Conservation (phyloP, 768 basidiomycete species). For the Rhizopogon rudus region DNA sequence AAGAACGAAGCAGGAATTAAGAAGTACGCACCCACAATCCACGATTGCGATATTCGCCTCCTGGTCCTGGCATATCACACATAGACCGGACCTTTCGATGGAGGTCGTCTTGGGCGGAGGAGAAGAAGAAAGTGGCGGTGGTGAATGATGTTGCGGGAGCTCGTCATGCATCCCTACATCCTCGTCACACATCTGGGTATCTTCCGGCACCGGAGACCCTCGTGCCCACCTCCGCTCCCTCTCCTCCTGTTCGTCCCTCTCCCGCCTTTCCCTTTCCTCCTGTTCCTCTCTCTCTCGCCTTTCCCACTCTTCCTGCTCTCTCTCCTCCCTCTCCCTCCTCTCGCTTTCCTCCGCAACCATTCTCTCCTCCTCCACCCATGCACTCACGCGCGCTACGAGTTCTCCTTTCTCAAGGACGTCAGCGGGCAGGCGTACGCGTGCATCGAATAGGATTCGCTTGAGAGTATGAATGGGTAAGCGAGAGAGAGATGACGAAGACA, state of each 20-base stretch:
- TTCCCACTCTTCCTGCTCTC: slow-evolving; percentile 12
- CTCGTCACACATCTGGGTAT: not conserved
- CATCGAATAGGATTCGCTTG: slow-evolving; percentile 75
- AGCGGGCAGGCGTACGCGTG: slow-evolving; percentile 57
- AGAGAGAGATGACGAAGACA: slow-evolving; percentile 52
- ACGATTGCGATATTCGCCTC: slow-evolving; percentile 92
- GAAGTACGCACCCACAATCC: slow-evolving; percentile 77
- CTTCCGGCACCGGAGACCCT: slow-evolving; percentile 10
- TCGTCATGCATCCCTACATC: slow-evolving; percentile 2
- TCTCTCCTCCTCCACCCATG: slow-evolving; percentile 63
- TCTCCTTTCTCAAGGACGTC: slow-evolving; percentile 81
- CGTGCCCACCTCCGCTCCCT: slow-evolving; percentile 5
- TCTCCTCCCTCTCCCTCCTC: slow-evolving; percentile 20
- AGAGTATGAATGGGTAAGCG: slow-evolving; percentile 65
- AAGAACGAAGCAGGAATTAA: not conserved
- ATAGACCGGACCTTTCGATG: slow-evolving; percentile 69
- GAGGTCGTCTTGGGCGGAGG: slow-evolving; percentile 12
- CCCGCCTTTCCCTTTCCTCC: slow-evolving; percentile 12
- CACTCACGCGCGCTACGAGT: slow-evolving; percentile 65
- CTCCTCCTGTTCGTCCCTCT: slow-evolving; percentile 7
- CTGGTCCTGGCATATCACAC: slow-evolving; percentile 91
- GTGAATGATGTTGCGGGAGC: slow-evolving; percentile 7
- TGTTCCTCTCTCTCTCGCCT: slow-evolving; percentile 4
- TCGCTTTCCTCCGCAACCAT: slow-evolving; percentile 35
- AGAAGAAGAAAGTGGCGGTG: slow-evolving; percentile 12